Evolutionary conservation across 2,329 filamentous ascomycete genomes (phyloP).

Genomic region (Monilinia polystroma): DNA sequence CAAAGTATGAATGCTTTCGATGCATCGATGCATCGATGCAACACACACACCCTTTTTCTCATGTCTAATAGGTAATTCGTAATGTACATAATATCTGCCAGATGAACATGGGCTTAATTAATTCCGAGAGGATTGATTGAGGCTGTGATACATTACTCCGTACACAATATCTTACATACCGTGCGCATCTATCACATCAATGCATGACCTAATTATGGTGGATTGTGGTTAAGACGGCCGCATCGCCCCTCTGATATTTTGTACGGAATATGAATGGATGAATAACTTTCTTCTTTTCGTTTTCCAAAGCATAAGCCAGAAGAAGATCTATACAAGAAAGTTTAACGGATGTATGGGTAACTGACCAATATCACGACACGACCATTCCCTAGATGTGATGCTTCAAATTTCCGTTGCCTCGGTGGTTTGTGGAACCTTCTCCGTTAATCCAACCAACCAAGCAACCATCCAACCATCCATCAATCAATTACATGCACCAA

Average conservation of each 20-base stretch:
- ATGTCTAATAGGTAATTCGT: too few relatives aligned
- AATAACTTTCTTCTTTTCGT: background rate
- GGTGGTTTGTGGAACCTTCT: slow-evolving; percentile 4
- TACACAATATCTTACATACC: slow-evolving; percentile 18
- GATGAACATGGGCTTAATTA: slow-evolving; percentile 20
- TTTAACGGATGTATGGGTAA: slow-evolving; percentile 3
- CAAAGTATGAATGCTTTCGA: background rate
- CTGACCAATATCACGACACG: background rate
- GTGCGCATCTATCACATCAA: slow-evolving; percentile 10
- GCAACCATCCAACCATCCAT: background rate
- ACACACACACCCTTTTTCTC: background rate
- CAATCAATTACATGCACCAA: background rate
- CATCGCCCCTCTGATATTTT: background rate
- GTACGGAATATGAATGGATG: background rate
- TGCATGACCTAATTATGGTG: slow-evolving; percentile 12
- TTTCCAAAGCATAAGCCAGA: background rate
- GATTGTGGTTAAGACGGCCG: slow-evolving; percentile 13
- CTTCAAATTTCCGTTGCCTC: background rate
- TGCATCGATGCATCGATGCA: background rate
- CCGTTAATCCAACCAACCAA: background rate
- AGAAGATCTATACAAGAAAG: background rate
- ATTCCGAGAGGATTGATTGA: slow-evolving; percentile 19
- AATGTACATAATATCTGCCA: slow-evolving; percentile 5
- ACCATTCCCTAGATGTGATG: background rate
- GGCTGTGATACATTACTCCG: slow-evolving; percentile 16